These are phyloP conservation scores for Trichoderma koningiopsis DNA, from an alignment of 2,329 filamentous ascomycete genomes.

Conservation along the genomic window DNA sequence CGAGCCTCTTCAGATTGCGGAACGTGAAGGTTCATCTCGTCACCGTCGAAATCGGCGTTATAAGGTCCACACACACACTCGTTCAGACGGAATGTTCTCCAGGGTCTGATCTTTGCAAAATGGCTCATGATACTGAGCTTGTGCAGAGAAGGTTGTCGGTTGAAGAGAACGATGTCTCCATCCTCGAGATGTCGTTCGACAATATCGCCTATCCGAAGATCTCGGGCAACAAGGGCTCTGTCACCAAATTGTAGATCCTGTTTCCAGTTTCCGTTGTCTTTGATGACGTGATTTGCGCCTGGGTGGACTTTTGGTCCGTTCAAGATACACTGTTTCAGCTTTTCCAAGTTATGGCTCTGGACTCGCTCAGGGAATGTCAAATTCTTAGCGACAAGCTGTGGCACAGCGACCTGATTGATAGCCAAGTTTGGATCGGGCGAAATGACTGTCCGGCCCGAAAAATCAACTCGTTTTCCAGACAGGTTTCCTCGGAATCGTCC, in stretches of 20 bases:
- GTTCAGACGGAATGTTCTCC: conserved; percentile 94
- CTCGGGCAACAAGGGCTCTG: conserved; percentile 68
- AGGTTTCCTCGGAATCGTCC: conserved; percentile 95
- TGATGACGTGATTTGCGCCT: conserved; percentile 79
- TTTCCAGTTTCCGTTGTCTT: conserved; percentile 67
- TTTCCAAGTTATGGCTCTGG: conserved; percentile 81
- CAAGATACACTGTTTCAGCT: conserved; percentile 71
- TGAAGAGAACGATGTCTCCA: conserved; percentile 95
- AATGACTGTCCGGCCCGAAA: conserved; percentile 96
- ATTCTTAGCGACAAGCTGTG: conserved; percentile 89
- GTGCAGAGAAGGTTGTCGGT: conserved; percentile 94
- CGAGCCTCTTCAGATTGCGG: conserved; percentile 96
- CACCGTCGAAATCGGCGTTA: conserved; percentile 98
- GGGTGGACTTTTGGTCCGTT: conserved; percentile 82
- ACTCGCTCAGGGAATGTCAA: conserved; percentile 93
- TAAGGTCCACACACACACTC: conserved; percentile 98
- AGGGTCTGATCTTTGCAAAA: conserved; percentile 87
- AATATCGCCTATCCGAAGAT: conserved; percentile 79
- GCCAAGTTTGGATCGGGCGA: conserved; percentile 93
- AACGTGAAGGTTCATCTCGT: conserved; percentile 98
- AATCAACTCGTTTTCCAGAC: conserved; percentile 97
- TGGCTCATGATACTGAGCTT: conserved; percentile 99
- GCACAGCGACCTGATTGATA: conserved; percentile 92
- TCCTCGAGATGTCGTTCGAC: conserved; percentile 96
- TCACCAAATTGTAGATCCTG: conserved; percentile 76